Percentiles rank a stretch among this genome's conserved stretches.
phyloP scores from a whole-genome alignment of 441 rosid species.

The Sinapis alba region DNA sequence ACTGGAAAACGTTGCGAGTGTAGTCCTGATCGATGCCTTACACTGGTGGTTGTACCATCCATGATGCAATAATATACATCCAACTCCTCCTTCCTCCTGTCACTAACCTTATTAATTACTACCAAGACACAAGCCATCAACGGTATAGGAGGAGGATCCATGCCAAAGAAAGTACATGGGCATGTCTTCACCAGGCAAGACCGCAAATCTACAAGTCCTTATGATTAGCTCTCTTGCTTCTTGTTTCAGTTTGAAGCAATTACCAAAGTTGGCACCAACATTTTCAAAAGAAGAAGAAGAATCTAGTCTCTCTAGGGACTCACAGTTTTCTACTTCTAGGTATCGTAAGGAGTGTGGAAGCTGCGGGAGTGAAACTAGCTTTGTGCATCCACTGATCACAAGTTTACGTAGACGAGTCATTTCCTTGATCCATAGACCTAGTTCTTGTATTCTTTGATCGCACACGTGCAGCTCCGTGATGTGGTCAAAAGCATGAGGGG shows the following conservation, averaged over 20 bases:
- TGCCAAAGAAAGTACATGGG: neutral
- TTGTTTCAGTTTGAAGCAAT: neutral
- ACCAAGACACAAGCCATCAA: neutral
- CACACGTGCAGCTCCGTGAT: neutral
- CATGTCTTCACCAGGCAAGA: neutral
- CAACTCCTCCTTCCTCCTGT: neutral
- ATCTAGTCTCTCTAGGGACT: neutral
- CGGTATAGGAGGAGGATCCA: neutral
- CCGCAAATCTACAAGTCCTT: neutral
- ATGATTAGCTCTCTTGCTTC: neutral
- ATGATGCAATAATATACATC: neutral
- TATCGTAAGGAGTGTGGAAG: neutral
- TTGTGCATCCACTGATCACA: neutral
- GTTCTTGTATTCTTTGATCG: neutral
- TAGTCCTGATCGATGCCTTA: too few species aligned
- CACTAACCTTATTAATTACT: neutral
- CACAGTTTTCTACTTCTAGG: neutral
- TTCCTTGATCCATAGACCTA: neutral
- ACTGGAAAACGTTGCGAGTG: too few species aligned
- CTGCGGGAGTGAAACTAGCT: neutral
- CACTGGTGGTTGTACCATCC: neutral
- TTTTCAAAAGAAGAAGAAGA: neutral
- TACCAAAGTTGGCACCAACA: neutral
- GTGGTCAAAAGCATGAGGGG: neutral
- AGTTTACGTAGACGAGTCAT: neutral